A percentile compares a stretch with the other conserved stretches of the same genome.
Evolutionary conservation across 768 basidiomycete species (phyloP).

Genomic region (Hydnomerulius pinastri): DNA sequence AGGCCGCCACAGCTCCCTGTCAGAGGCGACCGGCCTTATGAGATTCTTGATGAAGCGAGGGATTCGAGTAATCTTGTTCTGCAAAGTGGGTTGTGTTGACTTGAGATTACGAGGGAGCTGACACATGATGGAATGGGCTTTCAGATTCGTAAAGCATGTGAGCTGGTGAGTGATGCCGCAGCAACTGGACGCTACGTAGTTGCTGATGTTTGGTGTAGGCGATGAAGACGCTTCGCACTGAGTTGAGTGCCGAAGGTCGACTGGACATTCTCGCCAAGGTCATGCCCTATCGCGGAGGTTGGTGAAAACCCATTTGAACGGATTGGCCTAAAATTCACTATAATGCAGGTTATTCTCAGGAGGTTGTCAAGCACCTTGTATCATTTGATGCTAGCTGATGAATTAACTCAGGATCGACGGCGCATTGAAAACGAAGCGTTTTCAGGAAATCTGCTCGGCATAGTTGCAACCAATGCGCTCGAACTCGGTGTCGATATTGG

Average conservation of each 20-base stretch:
- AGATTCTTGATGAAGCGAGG: constrained; percentile 81
- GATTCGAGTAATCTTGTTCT: constrained; percentile 83
- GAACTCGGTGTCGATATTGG: constrained; percentile 94
- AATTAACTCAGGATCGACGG: constrained; percentile 63
- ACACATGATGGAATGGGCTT: background rate
- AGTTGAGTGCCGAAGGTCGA: constrained; percentile 74
- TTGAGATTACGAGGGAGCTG: background rate
- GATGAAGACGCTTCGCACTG: constrained; percentile 74
- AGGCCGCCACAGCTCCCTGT: constrained; percentile 58
- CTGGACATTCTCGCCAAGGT: constrained; percentile 74
- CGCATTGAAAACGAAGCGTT: constrained; percentile 87
- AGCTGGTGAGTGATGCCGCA: constrained; percentile 52
- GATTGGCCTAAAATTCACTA: background rate
- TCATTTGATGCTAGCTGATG: background rate
- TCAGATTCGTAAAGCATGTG: constrained; percentile 80
- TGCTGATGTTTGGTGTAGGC: constrained; percentile 46
- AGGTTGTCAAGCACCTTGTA: constrained; percentile 40
- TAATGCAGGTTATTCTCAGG: constrained; percentile 65
- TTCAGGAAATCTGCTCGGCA: constrained; percentile 77
- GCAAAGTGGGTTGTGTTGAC: constrained; percentile 53
- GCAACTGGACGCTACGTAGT: background rate
- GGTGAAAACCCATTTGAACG: constrained; percentile 10
- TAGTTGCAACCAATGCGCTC: constrained; percentile 87
- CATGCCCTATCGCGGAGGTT: constrained; percentile 84
- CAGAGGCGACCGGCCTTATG: constrained; percentile 74